Evolutionary conservation across 2,329 filamentous ascomycete genomes (phyloP).

Genomic region (Diaporthe sp.): DNA sequence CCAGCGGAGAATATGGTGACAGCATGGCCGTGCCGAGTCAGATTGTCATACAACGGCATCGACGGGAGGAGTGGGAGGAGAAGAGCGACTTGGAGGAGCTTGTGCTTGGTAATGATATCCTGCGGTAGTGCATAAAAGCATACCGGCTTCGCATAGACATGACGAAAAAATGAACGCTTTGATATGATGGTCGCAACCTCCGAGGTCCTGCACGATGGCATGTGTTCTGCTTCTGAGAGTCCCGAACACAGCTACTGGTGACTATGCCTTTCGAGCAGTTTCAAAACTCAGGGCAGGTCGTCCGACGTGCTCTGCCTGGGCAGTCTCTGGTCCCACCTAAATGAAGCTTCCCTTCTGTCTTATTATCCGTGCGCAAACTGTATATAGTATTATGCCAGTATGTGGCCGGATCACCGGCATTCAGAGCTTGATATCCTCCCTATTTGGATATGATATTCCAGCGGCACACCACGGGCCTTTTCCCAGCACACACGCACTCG

Average conservation of each 20-base stretch:
- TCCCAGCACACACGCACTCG: background rate
- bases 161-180: background rate
- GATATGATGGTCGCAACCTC: background rate
- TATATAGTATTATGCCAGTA: background rate
- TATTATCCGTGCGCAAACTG: background rate
- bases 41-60: constrained; percentile 1
- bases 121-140: constrained; percentile 3
- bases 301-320: background rate
- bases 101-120: constrained; percentile 25
- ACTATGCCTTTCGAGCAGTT: background rate
- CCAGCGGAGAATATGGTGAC: constrained; percentile 9
- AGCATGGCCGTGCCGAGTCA: constrained; percentile 2
- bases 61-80: constrained; percentile 10
- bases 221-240: background rate
- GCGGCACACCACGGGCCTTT: background rate
- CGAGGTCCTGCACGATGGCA: background rate
- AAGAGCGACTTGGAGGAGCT: constrained; percentile 19
- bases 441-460: background rate
- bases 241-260: background rate
- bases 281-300: background rate
- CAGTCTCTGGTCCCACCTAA: background rate
- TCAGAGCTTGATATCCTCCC: background rate
- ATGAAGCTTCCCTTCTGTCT: background rate
- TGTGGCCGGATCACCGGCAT: background rate
- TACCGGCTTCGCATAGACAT: constrained; percentile 10